phyloP scores from a whole-genome alignment of 169 alveolate species.

The Fabrea salina region DNA sequence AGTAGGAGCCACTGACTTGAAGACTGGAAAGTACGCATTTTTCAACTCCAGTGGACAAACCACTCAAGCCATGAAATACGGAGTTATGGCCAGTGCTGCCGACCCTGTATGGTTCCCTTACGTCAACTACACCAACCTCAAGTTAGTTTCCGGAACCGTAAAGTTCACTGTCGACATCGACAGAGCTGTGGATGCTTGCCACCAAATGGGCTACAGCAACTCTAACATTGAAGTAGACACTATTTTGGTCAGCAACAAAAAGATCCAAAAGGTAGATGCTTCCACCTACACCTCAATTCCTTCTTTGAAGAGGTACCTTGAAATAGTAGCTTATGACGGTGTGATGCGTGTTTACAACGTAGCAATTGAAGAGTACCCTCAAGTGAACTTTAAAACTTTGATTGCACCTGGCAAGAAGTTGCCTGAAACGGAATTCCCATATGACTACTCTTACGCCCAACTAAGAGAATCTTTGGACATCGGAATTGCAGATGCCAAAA shows the following conservation, averaged over 20 bases:
- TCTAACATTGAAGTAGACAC: conserved; percentile 32
- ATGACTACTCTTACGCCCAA: background rate
- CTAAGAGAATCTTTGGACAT: background rate
- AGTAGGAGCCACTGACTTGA: conserved; percentile 31
- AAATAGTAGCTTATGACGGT: background rate
- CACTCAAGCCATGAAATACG: background rate
- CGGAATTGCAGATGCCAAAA: conserved; percentile 1
- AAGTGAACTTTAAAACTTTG: conserved; percentile 29
- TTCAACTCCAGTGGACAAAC: background rate
- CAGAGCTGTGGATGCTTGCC: conserved; percentile 35
- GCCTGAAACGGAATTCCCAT: background rate
- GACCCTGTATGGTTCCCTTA: conserved; percentile 35
- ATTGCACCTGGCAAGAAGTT: conserved; percentile 20
- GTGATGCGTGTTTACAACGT: background rate
- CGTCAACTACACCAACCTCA: background rate
- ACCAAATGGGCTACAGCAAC: conserved; percentile 29
- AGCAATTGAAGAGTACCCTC: conserved; percentile 8
- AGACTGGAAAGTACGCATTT: conserved; percentile 16
- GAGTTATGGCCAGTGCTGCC: conserved; percentile 31
- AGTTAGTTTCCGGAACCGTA: conserved; percentile 31
- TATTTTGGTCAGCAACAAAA: background rate
- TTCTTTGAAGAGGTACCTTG: background rate
- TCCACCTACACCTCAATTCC: background rate
- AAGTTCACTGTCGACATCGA: conserved; percentile 29
- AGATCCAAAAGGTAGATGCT: background rate